Evolutionary conservation across 768 basidiomycete genomes (phyloP).

Genomic region (Leccinellum luteum): DNA sequence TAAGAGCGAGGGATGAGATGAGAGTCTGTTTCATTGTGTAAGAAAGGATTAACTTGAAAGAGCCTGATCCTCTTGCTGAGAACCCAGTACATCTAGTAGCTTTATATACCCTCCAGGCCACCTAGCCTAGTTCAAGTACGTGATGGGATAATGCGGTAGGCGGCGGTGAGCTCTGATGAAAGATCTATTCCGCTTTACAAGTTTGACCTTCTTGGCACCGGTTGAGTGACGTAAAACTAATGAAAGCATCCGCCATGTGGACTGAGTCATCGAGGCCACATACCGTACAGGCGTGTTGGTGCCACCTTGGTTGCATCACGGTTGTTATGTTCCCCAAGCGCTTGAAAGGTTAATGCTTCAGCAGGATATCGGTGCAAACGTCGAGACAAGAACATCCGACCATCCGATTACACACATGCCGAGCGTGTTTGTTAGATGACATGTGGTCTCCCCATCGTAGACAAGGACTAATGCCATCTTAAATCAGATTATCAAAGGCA

Average conservation of each 20-base stretch:
- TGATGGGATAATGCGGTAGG: neutral
- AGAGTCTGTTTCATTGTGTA: constrained; percentile 23
- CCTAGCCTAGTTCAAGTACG: neutral
- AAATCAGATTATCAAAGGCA: too few species aligned
- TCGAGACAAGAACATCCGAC: too few species aligned
- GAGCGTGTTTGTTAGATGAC: too few species aligned
- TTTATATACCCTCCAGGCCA: too few species aligned
- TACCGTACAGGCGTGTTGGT: neutral
- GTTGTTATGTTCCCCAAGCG: neutral
- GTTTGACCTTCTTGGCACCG: neutral
- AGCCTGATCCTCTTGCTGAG: neutral
- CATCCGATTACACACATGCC: too few species aligned
- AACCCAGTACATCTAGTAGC: too few species aligned
- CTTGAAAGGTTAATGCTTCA: neutral
- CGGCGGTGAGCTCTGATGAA: too few species aligned
- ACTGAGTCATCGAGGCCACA: neutral
- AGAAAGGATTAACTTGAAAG: too few species aligned
- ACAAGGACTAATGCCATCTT: too few species aligned
- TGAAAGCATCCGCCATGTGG: neutral
- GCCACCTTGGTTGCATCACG: neutral
- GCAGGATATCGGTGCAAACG: neutral
- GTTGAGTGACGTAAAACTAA: neutral
- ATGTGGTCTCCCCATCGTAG: too few species aligned
- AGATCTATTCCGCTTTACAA: too few species aligned
- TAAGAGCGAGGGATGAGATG: constrained; percentile 28